phyloP scores from a whole-genome alignment of 1,139 yeast genomes.

The Zygosaccharomyces sapae region DNA sequence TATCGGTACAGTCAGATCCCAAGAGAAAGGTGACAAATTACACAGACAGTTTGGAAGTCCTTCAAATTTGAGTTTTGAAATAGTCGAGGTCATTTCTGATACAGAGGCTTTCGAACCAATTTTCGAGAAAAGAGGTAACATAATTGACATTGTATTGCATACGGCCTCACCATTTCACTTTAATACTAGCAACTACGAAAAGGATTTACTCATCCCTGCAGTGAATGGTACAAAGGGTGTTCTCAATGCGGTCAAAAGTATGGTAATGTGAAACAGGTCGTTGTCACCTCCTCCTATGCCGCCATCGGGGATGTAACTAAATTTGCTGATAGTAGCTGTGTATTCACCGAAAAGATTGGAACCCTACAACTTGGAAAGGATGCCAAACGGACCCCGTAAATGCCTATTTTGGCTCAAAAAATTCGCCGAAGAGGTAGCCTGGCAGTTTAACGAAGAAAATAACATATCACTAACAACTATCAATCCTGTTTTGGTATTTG shows the following conservation, averaged over 20 bases:
- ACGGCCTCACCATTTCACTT: constrained; percentile 43
- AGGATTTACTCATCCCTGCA: constrained; percentile 43
- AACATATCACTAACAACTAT: constrained; percentile 38
- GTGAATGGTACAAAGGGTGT: constrained; percentile 45
- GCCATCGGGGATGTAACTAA: constrained; percentile 37
- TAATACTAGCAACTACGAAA: constrained; percentile 27
- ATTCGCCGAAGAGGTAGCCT: constrained; percentile 47
- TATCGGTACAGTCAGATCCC: constrained; percentile 40
- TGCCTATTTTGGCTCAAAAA: constrained; percentile 46
- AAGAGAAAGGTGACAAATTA: constrained; percentile 31
- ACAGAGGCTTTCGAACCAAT: constrained; percentile 39
- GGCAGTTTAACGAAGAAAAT: constrained; percentile 42
- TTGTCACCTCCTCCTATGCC: constrained; percentile 53
- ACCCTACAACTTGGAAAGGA: constrained; percentile 38
- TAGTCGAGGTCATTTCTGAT: constrained; percentile 37
- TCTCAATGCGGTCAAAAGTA: constrained; percentile 40
- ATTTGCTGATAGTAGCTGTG: constrained; percentile 60
- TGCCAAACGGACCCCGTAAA: constrained; percentile 29
- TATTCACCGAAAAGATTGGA: constrained; percentile 39
- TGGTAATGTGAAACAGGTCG: constrained; percentile 42
- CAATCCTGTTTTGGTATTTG: constrained; percentile 45
- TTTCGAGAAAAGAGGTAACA: constrained; percentile 30
- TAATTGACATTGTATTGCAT: constrained; percentile 40
- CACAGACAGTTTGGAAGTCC: constrained; percentile 25
- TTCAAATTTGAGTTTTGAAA: constrained; percentile 34